Evolutionary conservation across 2,329 filamentous ascomycete genomes (phyloP), one percentile per base, ranked within the genome.

Genomic region (Arthrobotrys pseudoclavata): DNA sequence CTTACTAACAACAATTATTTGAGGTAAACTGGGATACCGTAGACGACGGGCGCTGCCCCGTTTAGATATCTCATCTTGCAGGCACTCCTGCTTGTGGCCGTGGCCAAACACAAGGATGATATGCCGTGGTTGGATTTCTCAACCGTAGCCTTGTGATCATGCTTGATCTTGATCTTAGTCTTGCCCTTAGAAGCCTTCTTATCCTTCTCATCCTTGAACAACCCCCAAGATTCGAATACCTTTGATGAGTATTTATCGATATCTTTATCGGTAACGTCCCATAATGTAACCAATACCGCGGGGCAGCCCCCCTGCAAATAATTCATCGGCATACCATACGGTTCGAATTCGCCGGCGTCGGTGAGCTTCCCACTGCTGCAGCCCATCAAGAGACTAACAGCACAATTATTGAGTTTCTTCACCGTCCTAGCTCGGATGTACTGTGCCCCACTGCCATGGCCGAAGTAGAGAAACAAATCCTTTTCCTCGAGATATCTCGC

Each of bases 251-350:
- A 97, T 18, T 94, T 91, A 85, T 99, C 96, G 83, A 97, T 97
- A 83, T 99, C 96, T 82, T 92, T 92, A 83, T 99, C 96, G 9
- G 96, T 99, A 61, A 99, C 96, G 84, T 99, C 96, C 96, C 96
- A 99, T 42, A 99, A 86, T 15, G 94, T 97, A 53, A 94, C 96
- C 1, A 98, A 90, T 9, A 98, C 89, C 0, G 95, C 94, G 2
- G 93, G 94, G 80, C 88, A 90, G 0, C 93, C 95, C 0, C 94
- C 94, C 80, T 95, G 90, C 84, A 99, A 90, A 84, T 98, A 98
- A 81, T 94, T 94, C 85, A 94, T 90, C 24, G 96, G 92, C 69
- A 95, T 93, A 0, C 96, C 95, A 81, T 92, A 91, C n/a, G 92
- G 91, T 83, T 98, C 94, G 82, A 97, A 97, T 79, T 93, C 91